These are phyloP conservation scores for Acacia acuminata DNA, from an alignment of 306 rosid genomes.

Conservation along the genomic window DNA sequence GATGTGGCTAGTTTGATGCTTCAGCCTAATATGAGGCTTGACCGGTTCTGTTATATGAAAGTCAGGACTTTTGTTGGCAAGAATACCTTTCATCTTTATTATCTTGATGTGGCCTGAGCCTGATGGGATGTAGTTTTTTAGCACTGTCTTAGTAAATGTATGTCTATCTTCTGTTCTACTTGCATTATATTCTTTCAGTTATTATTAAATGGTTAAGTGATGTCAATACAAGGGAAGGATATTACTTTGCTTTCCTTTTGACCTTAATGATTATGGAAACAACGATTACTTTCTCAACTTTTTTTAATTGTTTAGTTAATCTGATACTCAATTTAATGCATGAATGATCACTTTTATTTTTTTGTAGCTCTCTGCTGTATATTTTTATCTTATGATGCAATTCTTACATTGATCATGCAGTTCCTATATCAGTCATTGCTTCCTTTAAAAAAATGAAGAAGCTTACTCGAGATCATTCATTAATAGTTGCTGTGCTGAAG, in stretches of 20 bases:
- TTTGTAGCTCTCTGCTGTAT: neutral
- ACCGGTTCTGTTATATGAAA: neutral
- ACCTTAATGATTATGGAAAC: neutral
- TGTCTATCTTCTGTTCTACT: neutral
- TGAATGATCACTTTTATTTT: neutral
- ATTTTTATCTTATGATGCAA: constrained; percentile 9
- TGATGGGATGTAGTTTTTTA: neutral
- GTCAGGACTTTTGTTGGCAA: neutral
- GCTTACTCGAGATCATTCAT: constrained; percentile 57
- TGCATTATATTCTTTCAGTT: constrained; percentile 17
- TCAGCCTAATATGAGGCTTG: neutral
- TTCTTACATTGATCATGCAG: constrained; percentile 52
- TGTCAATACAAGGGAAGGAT: neutral
- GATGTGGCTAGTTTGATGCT: neutral
- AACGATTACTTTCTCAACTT: neutral
- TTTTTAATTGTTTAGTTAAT: neutral
- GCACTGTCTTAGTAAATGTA: constrained; percentile 1
- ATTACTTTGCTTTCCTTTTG: constrained; percentile 3
- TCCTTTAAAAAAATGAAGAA: constrained; percentile 85
- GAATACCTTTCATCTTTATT: neutral
- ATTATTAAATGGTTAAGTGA: neutral
- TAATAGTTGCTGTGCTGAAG: constrained; percentile 68
- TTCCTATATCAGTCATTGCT: constrained; percentile 71
- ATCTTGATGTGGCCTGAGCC: neutral
- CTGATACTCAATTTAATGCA: neutral